Base-by-base conservation (phyloP, 1,139 yeast species). In the Yamadazyma triangularis region DNA sequence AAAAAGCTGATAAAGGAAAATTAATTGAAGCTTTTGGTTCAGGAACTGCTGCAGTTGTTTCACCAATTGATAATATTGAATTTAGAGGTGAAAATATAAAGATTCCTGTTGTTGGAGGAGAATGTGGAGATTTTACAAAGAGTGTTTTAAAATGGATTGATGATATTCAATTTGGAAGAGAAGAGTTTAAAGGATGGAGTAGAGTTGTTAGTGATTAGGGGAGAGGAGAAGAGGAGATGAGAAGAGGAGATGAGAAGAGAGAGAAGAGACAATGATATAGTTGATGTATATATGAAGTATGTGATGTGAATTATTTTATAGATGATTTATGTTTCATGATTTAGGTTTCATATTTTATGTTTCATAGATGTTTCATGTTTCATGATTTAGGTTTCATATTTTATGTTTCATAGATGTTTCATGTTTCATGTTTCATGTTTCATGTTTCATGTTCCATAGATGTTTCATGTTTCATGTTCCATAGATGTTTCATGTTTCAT, bases 1-100 rank as follows among this genome's bases (percentile, higher is more conserved):
- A 84, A 48, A 77, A 77, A 49, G 82, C 95, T 29, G 65, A 62
- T 25, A 77, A 79, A 57, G 95, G 95, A 35, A 82, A 84, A 55
- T 73, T 91, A 50, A 75, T 88, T 8, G 97, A 91, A 67, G 95
- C 96, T 10, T 91, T 91, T 52, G 98, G 98, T 46, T 72, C 96
- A 13, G 97, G 98, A 50, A 91, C 98, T 33, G 97, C 98, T 34
- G 97, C 97, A 25, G 79, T 89, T 54, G 97, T 91, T 28, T 79
- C 95, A 24, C 97, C 97, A 45, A 87, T 91, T 52, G 77, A 83
- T 59, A 83, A 75, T 47, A 85, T 91, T 52, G 91, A 89, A 37
- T 91, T 78, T 76, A 70, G 73, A 39, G 91, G 82, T 33, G 61
- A 79, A 48, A 72, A 72, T 36, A 87, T 89, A 45, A 44, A 60